A percentile compares a stretch with the other conserved stretches of the same genome.
These are phyloP conservation scores for Castanopsis chinensis DNA, from an alignment of 306 rosid genomes.

Conservation along the genomic window DNA sequence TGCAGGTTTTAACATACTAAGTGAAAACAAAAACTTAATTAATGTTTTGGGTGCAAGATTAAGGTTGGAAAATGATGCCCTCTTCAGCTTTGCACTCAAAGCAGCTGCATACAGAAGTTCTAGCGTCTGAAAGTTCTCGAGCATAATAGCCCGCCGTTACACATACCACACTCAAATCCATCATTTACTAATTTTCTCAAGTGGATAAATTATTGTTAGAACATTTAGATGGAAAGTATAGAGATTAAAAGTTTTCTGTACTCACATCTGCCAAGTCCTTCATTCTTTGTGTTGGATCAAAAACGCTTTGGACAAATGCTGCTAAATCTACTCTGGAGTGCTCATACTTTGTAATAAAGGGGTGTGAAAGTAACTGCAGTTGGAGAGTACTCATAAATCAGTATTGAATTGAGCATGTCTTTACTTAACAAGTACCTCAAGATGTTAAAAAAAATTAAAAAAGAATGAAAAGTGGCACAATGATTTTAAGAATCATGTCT, in stretches of 20 bases:
- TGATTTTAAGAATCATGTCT: neutral
- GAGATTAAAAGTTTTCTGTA: conserved; percentile 15
- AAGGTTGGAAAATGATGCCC: neutral
- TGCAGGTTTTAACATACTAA: neutral
- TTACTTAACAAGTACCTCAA: neutral
- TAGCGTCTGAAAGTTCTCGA: neutral
- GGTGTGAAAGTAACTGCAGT: conserved; percentile 82
- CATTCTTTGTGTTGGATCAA: conserved; percentile 88
- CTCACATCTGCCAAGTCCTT: conserved; percentile 98
- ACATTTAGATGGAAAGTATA: neutral
- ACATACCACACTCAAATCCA: neutral
- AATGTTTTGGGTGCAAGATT: neutral
- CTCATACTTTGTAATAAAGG: conserved; percentile 70
- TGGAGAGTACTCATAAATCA: conserved; percentile 29
- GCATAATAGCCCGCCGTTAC: neutral
- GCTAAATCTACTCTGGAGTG: conserved; percentile 61
- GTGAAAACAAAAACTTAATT: neutral
- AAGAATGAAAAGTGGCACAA: neutral
- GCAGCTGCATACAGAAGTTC: neutral
- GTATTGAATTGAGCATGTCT: conserved; percentile 16
- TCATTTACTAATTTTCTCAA: neutral
- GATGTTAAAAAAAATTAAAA: neutral
- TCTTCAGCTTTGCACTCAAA: neutral
- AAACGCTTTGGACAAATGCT: conserved; percentile 76
- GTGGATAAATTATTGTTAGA: neutral